Percentiles rank a stretch among this genome's conserved stretches.
Conservation (phyloP, 192 early-diverging fungal species). For the Phycomyces blakesleeanus region DNA sequence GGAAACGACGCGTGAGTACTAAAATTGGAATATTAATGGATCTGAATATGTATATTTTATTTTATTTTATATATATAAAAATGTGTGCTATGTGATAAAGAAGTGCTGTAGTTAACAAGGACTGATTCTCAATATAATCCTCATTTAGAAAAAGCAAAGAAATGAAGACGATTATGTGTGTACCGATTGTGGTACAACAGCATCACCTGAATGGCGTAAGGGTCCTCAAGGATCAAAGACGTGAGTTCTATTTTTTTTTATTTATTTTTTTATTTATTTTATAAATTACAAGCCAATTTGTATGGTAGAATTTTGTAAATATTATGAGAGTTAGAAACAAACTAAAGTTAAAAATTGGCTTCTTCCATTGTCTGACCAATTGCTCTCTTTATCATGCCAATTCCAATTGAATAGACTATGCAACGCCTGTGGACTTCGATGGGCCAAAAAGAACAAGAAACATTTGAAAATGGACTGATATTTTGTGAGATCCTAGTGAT, state of each 20-base stretch:
- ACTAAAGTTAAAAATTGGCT: too few species aligned
- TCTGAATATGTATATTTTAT: neutral
- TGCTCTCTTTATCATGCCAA: too few species aligned
- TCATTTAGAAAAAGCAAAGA: slow-evolving; percentile 25
- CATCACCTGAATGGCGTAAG: slow-evolving; percentile 47
- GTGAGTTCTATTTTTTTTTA: too few species aligned
- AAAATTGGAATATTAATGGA: neutral
- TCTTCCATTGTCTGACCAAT: too few species aligned
- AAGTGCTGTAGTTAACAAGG: too few species aligned
- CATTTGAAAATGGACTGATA: slow-evolving; percentile 16
- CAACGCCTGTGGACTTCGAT: slow-evolving; percentile 46
- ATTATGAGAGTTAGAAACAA: too few species aligned
- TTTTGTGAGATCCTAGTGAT: neutral
- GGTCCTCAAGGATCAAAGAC: slow-evolving; percentile 43
- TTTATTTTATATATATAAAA: neutral
- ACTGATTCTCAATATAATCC: neutral
- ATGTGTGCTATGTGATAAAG: too few species aligned
- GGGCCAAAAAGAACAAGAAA: slow-evolving; percentile 35
- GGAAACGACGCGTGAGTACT: slow-evolving; percentile 19
- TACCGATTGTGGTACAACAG: slow-evolving; percentile 44
- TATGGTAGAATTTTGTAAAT: too few species aligned
- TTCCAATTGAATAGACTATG: slow-evolving; percentile 33
- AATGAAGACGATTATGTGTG: slow-evolving; percentile 39
- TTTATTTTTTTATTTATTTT: too few species aligned
- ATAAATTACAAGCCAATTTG: too few species aligned